phyloP scores from a whole-genome alignment of 345 rosid species.

The Salix viminalis region DNA sequence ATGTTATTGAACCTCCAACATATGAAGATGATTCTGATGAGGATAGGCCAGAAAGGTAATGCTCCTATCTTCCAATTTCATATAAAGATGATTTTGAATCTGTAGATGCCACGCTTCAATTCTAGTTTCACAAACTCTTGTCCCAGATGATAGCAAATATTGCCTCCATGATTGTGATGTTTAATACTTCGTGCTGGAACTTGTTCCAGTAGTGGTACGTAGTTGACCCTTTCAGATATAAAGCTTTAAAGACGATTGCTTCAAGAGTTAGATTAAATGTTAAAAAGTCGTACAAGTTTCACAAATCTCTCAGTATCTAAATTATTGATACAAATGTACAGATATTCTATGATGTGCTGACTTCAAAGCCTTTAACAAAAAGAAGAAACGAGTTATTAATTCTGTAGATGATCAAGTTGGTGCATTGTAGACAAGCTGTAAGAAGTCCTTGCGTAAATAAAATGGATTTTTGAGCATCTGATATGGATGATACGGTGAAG shows the following conservation, averaged over 20 bases:
- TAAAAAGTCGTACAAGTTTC: neutral
- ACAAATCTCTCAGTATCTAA: neutral
- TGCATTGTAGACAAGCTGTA: neutral
- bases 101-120: neutral
- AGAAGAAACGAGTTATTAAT: neutral
- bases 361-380: neutral
- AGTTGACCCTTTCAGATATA: no score
- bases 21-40: conserved; percentile 70
- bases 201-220: no score
- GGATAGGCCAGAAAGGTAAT: conserved; percentile 63
- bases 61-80: neutral
- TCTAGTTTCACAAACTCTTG: neutral
- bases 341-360: neutral
- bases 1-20: conserved; percentile 76
- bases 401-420: neutral
- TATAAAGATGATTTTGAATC: neutral
- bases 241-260: neutral
- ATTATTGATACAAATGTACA: neutral
- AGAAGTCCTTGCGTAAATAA: neutral
- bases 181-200: no score
- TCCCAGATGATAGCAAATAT: neutral
- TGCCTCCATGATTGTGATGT: no score
- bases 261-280: no score
- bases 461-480: neutral
- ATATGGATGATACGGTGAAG: neutral